Evolutionary conservation across 306 rosid species (phyloP), one percentile per base, ranked within the genome.

Genomic region (Gynostemma pentaphyllum): DNA sequence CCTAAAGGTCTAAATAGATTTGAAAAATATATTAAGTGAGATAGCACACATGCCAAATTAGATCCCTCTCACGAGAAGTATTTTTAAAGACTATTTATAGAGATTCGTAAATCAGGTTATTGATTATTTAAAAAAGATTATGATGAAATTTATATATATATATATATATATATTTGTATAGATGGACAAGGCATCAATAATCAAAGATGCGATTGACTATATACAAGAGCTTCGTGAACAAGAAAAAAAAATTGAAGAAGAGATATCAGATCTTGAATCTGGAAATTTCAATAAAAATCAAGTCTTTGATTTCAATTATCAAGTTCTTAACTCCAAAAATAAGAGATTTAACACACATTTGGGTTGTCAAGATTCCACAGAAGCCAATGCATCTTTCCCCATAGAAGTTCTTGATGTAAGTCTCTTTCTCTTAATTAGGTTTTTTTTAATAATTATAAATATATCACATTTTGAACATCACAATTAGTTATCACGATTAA

Each of bases 111-210:
- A n/a, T n/a, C n/a, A n/a, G n/a, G n/a, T n/a, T n/a, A n/a, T n/a
- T n/a, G n/a, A n/a, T n/a, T n/a, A n/a, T n/a, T n/a, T n/a, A n/a
- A n/a, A n/a, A n/a, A n/a, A n/a, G n/a, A n/a, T n/a, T n/a, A n/a
- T n/a, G n/a, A n/a, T n/a, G n/a, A n/a, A n/a, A n/a, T n/a, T n/a
- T n/a, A n/a, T n/a, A n/a, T n/a, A n/a, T n/a, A n/a, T n/a, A n/a
- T n/a, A n/a, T n/a, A n/a, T n/a, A n/a, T n/a, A n/a, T n/a, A n/a
- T n/a, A n/a, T n/a, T n/a, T n/a, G n/a, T n/a, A n/a, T n/a, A 94
- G 99, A 94, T 94, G 99, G 99, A 94, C 53, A 94, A 94, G 75
- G 99, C 99, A 46, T 94, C 99, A 0, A 86, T 94, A 40, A 82
- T 94, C 30, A 94, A 82, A 70, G 99, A 94, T 61, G 99, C 99